Evolutionary conservation across 2,329 filamentous ascomycete species (phyloP).

Genomic region (Epichloe aotearoae): DNA sequence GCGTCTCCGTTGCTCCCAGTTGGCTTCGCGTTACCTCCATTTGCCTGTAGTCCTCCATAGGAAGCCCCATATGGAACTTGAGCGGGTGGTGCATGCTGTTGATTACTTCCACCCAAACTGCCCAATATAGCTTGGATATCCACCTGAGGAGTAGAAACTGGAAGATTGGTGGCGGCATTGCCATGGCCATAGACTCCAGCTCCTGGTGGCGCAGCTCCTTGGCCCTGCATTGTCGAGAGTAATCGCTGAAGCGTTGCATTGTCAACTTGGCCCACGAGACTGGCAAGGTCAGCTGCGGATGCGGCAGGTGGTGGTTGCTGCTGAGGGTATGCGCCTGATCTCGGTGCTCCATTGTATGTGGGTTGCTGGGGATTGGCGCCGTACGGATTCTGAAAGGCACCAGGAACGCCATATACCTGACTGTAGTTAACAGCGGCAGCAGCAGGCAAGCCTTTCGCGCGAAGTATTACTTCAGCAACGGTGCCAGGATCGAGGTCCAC

Average conservation of each 20-base stretch:
- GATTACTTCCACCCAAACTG: slow-evolving; percentile 19
- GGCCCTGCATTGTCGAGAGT: slow-evolving; percentile 40
- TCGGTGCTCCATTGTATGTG: slow-evolving; percentile 14
- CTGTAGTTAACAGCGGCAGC: slow-evolving; percentile 15
- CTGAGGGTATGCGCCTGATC: slow-evolving; percentile 19
- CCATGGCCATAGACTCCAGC: slow-evolving; percentile 4
- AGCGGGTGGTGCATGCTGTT: slow-evolving; percentile 11
- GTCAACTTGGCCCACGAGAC: slow-evolving; percentile 54
- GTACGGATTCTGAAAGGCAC: slow-evolving; percentile 20
- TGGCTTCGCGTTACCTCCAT: slow-evolving; percentile 13
- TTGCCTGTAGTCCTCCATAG: slow-evolving; percentile 19
- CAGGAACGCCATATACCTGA: slow-evolving; percentile 16
- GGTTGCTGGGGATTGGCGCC: slow-evolving; percentile 15
- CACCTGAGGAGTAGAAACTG: slow-evolving; percentile 18
- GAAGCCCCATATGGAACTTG: slow-evolving; percentile 16
- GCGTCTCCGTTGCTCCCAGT: slow-evolving; percentile 18
- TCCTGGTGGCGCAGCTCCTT: neutral
- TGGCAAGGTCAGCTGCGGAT: slow-evolving; percentile 41
- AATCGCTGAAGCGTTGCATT: slow-evolving; percentile 57
- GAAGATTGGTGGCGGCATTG: slow-evolving; percentile 6
- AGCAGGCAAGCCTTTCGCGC: slow-evolving; percentile 42
- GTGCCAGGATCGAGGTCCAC: slow-evolving; percentile 65
- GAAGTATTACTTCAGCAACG: slow-evolving; percentile 67
- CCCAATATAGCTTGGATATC: slow-evolving; percentile 35
- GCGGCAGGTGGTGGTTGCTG: slow-evolving; percentile 22